Evolutionary conservation across 2,329 filamentous ascomycete genomes (phyloP), one percentile per base, ranked within the genome.

Genomic region (Berkeleyomyces rouxiae): DNA sequence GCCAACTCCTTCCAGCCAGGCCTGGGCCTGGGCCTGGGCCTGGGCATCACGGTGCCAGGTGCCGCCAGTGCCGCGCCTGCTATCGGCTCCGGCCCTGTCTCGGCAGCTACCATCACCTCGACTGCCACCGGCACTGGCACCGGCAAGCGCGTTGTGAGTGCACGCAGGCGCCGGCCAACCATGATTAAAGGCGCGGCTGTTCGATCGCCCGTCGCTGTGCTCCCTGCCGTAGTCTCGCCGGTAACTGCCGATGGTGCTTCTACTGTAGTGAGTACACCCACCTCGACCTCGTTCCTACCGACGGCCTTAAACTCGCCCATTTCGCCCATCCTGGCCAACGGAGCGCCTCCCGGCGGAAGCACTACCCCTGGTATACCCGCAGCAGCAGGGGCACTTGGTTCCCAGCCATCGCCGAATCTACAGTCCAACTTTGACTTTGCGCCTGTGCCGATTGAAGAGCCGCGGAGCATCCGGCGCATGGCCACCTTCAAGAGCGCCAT

Each of bases 401-500:
- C 42, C 42, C 23, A 61, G 62, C 13, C 61, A 57, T 65, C 62
- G 51, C 61, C 67, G 23, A 62, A 33, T 7, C 11, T 66, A 7
- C 68, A 71, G 47, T 68, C 67, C 3, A 51, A 31, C 40, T 65
- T 46, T 61, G 68, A 70, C 16, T 39, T 65, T 63, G 65, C 71
- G 3, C 66, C 69, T 13, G 67, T 70, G 43, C 70, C 68, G 55
- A 67, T 71, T 65, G 70, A 75, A 67, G 69, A 70, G 70, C 75
- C 67, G 68, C 77, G 76, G 55, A 74, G 74, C 10, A 77, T 78
- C 67, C 75, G 80, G 61, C 78, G 81, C 23, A 70, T 96, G 3
- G 84, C 86, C 42, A 96, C 93, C 0, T 84, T 91, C 67, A 97
- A 97, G 74, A 96, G 91, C 0, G 91, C 91, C 0, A 78, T 95